These are phyloP conservation scores for Phaseolus coccineus DNA, from an alignment of 331 rosid species.

Conservation along the genomic window DNA sequence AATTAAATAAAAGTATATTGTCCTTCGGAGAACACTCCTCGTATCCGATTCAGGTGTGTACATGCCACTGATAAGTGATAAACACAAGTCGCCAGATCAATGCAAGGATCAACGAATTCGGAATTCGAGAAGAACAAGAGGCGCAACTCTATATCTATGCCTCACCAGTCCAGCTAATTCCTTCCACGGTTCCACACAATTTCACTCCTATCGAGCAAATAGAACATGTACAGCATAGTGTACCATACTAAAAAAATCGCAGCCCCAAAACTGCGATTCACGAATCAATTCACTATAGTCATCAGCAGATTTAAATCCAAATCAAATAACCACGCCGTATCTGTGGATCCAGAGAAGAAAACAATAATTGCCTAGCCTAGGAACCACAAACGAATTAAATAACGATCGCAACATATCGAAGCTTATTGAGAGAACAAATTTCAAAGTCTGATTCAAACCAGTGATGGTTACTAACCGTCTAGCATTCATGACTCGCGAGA, in stretches of 20 bases:
- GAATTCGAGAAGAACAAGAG: neutral
- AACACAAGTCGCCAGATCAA: slow-evolving; percentile 34
- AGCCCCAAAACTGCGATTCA: slow-evolving; percentile 9
- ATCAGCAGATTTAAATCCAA: slow-evolving; percentile 3
- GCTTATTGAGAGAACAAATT: neutral
- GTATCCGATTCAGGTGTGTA: slow-evolving; percentile 1
- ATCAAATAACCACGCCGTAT: slow-evolving; percentile 6
- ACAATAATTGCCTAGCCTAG: slow-evolving; percentile 10
- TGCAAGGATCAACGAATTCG: slow-evolving; percentile 16
- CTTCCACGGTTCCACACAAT: neutral
- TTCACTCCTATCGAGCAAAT: neutral
- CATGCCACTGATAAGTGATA: slow-evolving; percentile 10
- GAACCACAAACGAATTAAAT: slow-evolving; percentile 20
- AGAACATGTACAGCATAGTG: neutral
- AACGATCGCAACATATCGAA: neutral
- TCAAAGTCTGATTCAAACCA: neutral
- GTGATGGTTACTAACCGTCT: slow-evolving; percentile 44
- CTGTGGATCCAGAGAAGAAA: slow-evolving; percentile 26
- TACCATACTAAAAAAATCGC: slow-evolving; percentile 1
- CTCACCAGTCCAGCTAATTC: slow-evolving; percentile 12
- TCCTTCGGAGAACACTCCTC: slow-evolving; percentile 18
- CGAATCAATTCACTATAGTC: neutral
- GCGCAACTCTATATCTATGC: slow-evolving; percentile 5
- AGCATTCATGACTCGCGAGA: slow-evolving; percentile 48
- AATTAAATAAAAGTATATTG: slow-evolving; percentile 9